phyloP scores from a whole-genome alignment of 2,329 filamentous ascomycete genomes.

The Fusarium fracticaudum region DNA sequence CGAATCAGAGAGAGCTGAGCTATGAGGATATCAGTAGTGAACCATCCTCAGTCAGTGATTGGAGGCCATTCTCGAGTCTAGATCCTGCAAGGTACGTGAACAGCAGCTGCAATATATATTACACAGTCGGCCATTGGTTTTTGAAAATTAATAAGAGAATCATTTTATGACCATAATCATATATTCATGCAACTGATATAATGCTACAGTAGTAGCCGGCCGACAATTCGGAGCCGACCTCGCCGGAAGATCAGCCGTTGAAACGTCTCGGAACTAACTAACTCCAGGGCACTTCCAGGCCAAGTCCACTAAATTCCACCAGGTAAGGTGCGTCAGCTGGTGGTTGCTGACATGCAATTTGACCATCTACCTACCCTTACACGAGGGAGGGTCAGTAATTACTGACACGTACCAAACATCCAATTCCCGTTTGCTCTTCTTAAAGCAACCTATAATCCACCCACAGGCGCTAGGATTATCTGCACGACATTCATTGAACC shows the following conservation, averaged over 20 bases:
- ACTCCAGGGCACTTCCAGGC: constrained; percentile 26
- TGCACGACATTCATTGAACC: constrained; percentile 31
- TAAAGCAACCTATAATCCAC: constrained; percentile 17
- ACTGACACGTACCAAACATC: constrained; percentile 14
- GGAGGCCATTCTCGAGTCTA: background rate
- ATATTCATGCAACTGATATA: background rate
- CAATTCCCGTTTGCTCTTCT: constrained; percentile 23
- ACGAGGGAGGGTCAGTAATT: constrained; percentile 26
- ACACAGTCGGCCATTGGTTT: background rate
- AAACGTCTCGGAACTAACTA: constrained; percentile 26
- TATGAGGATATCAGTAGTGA: background rate
- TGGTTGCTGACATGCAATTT: constrained; percentile 36
- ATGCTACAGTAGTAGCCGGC: constrained; percentile 14
- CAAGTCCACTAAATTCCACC: constrained; percentile 40
- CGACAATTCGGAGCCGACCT: constrained; percentile 19
- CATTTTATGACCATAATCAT: background rate
- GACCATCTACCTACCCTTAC: constrained; percentile 1
- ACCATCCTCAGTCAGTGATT: background rate
- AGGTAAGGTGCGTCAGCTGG: background rate
- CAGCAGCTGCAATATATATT: background rate
- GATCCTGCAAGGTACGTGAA: background rate
- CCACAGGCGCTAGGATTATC: constrained; percentile 18
- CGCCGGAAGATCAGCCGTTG: constrained; percentile 16
- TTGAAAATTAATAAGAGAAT: background rate
- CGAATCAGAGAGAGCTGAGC: background rate